Conservation (phyloP, 371 early-diverging fungal species). For the Dichotomocladium elegans region DNA sequence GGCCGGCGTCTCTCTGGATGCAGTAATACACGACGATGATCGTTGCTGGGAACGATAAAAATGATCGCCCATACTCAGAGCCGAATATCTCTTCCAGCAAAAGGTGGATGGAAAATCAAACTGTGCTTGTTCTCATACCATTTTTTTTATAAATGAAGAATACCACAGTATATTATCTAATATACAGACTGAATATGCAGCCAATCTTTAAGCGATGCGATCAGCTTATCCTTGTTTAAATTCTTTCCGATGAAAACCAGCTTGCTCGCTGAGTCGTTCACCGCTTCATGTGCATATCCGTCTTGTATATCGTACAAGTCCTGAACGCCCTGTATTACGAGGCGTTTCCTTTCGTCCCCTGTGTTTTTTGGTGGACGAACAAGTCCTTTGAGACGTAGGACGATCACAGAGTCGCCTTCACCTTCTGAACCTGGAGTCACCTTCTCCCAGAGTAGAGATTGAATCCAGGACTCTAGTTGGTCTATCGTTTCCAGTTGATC, state of each 20-base stretch:
- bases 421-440: conserved; percentile 37
- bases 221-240: conserved; percentile 36
- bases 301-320: conserved; percentile 87
- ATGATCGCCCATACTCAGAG: too few species aligned
- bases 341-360: conserved; percentile 28
- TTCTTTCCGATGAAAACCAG: conserved; percentile 73
- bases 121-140: too few species aligned
- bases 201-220: conserved; percentile 36
- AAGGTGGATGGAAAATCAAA: too few species aligned
- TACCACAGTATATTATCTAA: too few species aligned
- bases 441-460: conserved; percentile 86
- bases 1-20: too few species aligned
- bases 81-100: too few species aligned
- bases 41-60: too few species aligned
- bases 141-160: too few species aligned
- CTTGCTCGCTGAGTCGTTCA: conserved; percentile 46
- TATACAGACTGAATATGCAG: conserved; percentile 4
- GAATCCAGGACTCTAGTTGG: conserved; percentile 84
- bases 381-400: conserved; percentile 85
- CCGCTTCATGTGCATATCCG: conserved; percentile 44
- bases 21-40: too few species aligned
- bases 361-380: conserved; percentile 45
- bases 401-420: conserved; percentile 36
- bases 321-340: conserved; percentile 87
- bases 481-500: conserved; percentile 31